Evolutionary conservation across 2,329 filamentous ascomycete species (phyloP).

Genomic region (Sphaerostilbella broomeana): DNA sequence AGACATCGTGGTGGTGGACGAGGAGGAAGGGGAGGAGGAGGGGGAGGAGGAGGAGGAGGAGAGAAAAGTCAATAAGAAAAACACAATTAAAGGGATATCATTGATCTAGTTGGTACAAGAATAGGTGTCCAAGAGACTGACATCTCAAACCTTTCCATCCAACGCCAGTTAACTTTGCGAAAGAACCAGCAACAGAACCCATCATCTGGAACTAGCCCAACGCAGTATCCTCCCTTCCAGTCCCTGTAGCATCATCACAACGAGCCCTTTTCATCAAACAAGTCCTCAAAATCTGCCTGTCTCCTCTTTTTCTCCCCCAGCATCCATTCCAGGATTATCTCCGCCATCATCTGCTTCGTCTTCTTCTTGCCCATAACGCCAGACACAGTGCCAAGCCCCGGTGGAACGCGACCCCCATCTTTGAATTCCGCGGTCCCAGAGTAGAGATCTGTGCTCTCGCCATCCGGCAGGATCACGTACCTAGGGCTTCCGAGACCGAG

Average conservation of each 20-base stretch:
- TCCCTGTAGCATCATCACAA: neutral
- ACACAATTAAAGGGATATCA: neutral
- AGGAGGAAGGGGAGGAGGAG: slow-evolving; percentile 27
- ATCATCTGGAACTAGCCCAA: no score
- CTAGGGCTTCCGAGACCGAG: slow-evolving; percentile 29
- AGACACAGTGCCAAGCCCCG: slow-evolving; percentile 27
- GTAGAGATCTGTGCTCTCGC: slow-evolving; percentile 24
- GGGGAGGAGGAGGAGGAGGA: slow-evolving; percentile 25
- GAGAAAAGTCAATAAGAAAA: slow-evolving; percentile 7
- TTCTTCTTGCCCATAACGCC: slow-evolving; percentile 28
- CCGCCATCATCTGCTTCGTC: slow-evolving; percentile 34
- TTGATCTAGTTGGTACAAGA: neutral
- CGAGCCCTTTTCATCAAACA: neutral
- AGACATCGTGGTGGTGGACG: slow-evolving; percentile 34
- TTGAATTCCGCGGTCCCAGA: slow-evolving; percentile 31
- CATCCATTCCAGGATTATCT: slow-evolving; percentile 33
- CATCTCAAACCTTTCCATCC: no score
- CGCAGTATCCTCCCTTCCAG: no score
- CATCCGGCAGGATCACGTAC: slow-evolving; percentile 26
- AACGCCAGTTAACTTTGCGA: no score
- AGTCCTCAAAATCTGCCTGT: no score
- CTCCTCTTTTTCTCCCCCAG: slow-evolving; percentile 18
- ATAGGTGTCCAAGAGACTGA: no score
- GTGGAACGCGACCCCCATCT: slow-evolving; percentile 25
- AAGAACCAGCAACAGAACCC: no score